These are phyloP conservation scores for Hypholoma fasciculare DNA, from an alignment of 768 basidiomycete species.

Conservation along the genomic window DNA sequence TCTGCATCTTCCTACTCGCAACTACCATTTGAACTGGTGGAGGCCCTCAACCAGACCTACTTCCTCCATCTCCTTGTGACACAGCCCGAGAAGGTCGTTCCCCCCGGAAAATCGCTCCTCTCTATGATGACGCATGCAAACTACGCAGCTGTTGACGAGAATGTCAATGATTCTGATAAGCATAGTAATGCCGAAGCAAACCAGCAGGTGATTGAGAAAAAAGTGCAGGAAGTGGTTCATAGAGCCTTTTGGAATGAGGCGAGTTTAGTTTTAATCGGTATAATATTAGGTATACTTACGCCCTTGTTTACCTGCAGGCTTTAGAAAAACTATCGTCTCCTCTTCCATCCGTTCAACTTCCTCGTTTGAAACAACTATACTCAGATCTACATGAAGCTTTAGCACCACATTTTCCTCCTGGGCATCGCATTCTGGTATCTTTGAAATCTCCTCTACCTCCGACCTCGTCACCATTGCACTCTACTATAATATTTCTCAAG, in stretches of 20 bases:
- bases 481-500: constrained; percentile 51
- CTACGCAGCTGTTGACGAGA: constrained; percentile 15
- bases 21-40: constrained; percentile 57
- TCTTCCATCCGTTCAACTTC: constrained; percentile 57
- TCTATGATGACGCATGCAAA: constrained; percentile 52
- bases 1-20: background rate
- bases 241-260: constrained; percentile 79
- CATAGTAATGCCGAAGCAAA: background rate
- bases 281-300: background rate
- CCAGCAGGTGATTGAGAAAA: constrained; percentile 27
- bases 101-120: constrained; percentile 70
- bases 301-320: constrained; percentile 40
- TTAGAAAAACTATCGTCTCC: constrained; percentile 53
- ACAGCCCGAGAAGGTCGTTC: constrained; percentile 59
- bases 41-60: constrained; percentile 58
- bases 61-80: constrained; percentile 70
- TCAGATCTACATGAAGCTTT: constrained; percentile 52
- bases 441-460: constrained; percentile 65
- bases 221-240: constrained; percentile 57
- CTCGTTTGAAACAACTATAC: constrained; percentile 58
- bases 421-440: constrained; percentile 47
- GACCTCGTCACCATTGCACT: constrained; percentile 65
- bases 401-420: constrained; percentile 56
- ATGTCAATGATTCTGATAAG: background rate
- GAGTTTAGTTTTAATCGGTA: constrained; percentile 18